These are phyloP conservation scores for Sapria himalayana DNA, from an alignment of 345 rosid species.

Conservation along the genomic window DNA sequence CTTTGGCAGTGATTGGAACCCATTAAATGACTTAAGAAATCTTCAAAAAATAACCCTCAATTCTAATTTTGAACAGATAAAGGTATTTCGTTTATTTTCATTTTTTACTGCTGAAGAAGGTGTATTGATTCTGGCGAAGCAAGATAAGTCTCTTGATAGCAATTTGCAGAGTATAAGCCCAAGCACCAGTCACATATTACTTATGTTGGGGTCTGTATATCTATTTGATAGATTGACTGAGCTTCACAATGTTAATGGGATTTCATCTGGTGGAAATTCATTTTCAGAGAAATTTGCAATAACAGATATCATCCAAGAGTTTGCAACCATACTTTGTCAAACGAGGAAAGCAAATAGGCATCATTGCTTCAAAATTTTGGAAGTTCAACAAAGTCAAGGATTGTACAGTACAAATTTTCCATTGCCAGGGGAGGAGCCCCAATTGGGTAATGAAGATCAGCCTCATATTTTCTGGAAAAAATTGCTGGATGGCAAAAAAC, in stretches of 20 bases:
- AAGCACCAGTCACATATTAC: conserved; percentile 28
- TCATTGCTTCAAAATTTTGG: conserved; percentile 25
- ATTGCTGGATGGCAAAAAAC: conserved; percentile 36
- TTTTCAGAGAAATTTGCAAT: conserved; percentile 16
- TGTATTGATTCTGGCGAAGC: conserved; percentile 43
- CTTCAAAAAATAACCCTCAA: conserved; percentile 56
- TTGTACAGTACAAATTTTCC: conserved; percentile 20
- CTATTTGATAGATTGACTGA: conserved; percentile 42
- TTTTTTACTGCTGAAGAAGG: conserved; percentile 63
- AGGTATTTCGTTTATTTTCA: conserved; percentile 57
- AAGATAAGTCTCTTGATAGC: conserved; percentile 23
- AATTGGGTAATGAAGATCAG: conserved; percentile 23
- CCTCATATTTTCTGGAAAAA: conserved; percentile 59
- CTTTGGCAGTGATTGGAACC: conserved; percentile 66
- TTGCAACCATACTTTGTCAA: conserved; percentile 24
- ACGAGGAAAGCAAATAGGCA: conserved; percentile 16
- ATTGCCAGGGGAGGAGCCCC: conserved; percentile 40
- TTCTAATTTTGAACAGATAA: conserved; percentile 33
- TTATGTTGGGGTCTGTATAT: conserved; percentile 69
- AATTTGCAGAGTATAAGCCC: conserved; percentile 22
- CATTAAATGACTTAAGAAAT: conserved; percentile 38
- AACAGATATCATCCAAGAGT: conserved; percentile 29
- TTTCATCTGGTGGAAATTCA: conserved; percentile 11
- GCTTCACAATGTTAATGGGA: conserved; percentile 21
- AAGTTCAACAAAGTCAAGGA: conserved; percentile 36